Percentiles rank a stretch among this genome's conserved stretches.
phyloP scores from a whole-genome alignment of 1,139 yeast species.

The Geotrichum candidum region DNA sequence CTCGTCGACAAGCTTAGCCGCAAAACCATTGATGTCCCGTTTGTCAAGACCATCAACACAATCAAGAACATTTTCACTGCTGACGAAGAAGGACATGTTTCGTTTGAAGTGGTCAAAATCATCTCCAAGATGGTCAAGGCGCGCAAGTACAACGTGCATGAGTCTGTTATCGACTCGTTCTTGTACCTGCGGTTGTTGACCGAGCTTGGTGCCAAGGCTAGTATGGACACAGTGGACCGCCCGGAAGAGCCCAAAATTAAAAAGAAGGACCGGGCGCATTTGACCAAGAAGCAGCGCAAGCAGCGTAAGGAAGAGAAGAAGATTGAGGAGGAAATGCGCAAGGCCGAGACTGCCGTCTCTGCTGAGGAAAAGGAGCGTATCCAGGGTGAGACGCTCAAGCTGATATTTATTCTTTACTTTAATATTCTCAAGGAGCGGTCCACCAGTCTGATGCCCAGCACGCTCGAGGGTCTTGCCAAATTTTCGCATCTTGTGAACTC shows the following conservation, averaged over 20 bases:
- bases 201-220: slow-evolving; percentile 53
- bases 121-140: slow-evolving; percentile 65
- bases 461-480: slow-evolving; percentile 82
- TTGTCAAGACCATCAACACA: slow-evolving; percentile 55
- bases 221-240: slow-evolving; percentile 52
- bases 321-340: slow-evolving; percentile 82
- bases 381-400: slow-evolving; percentile 78
- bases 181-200: slow-evolving; percentile 67
- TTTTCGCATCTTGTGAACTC: slow-evolving; percentile 91
- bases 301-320: slow-evolving; percentile 77
- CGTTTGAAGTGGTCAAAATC: slow-evolving; percentile 64
- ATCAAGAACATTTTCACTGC: slow-evolving; percentile 59
- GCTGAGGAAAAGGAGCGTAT: slow-evolving; percentile 77
- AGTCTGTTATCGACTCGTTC: slow-evolving; percentile 68
- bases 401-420: slow-evolving; percentile 65
- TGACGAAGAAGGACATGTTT: slow-evolving; percentile 75
- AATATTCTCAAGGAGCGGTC: slow-evolving; percentile 64
- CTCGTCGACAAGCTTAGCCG: slow-evolving; percentile 45
- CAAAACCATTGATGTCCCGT: slow-evolving; percentile 38
- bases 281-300: slow-evolving; percentile 82
- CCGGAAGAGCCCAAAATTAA: slow-evolving; percentile 49
- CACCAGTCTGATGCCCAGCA: slow-evolving; percentile 72
- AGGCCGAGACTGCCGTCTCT: slow-evolving; percentile 82
- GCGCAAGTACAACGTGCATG: slow-evolving; percentile 76
- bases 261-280: slow-evolving; percentile 83